Percentiles rank a stretch among this genome's conserved stretches.
phyloP scores from a whole-genome alignment of 2,329 filamentous ascomycete species.

The Ophiostoma sp. region DNA sequence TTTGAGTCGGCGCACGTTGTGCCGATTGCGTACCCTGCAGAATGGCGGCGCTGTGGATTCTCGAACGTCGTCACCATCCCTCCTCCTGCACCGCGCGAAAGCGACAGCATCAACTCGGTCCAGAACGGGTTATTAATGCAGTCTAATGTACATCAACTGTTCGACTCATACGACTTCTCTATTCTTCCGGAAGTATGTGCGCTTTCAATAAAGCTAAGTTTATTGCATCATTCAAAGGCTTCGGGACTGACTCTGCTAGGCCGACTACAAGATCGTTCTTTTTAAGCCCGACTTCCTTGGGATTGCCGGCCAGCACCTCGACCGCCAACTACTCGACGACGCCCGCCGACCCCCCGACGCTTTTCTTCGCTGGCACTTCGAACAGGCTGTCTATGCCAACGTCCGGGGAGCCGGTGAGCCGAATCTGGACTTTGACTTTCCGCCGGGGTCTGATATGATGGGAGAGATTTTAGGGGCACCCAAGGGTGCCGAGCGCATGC shows the following conservation, averaged over 20 bases:
- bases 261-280: background rate
- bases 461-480: conserved; percentile 14
- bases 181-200: conserved; percentile 5
- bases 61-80: conserved; percentile 7
- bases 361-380: conserved; percentile 10
- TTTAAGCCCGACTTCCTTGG: conserved; percentile 4
- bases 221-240: too few relatives aligned
- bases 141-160: background rate
- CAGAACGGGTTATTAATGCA: conserved; percentile 14
- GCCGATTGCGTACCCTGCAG: background rate
- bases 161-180: conserved; percentile 2
- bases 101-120: conserved; percentile 13
- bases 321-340: conserved; percentile 13
- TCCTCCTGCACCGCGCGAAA: background rate
- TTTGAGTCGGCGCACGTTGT: conserved; percentile 15
- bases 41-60: conserved; percentile 13
- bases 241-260: conserved; percentile 10
- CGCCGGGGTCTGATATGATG: conserved; percentile 17
- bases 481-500: conserved; percentile 16
- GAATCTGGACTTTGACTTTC: conserved; percentile 13
- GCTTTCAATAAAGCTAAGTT: background rate
- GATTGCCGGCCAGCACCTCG: conserved; percentile 5
- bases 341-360: conserved; percentile 3
- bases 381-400: conserved; percentile 14
- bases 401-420: conserved; percentile 9